These are phyloP conservation scores for Daldinia eschscholtzii DNA, from an alignment of 2,329 filamentous ascomycete species.

Conservation along the genomic window DNA sequence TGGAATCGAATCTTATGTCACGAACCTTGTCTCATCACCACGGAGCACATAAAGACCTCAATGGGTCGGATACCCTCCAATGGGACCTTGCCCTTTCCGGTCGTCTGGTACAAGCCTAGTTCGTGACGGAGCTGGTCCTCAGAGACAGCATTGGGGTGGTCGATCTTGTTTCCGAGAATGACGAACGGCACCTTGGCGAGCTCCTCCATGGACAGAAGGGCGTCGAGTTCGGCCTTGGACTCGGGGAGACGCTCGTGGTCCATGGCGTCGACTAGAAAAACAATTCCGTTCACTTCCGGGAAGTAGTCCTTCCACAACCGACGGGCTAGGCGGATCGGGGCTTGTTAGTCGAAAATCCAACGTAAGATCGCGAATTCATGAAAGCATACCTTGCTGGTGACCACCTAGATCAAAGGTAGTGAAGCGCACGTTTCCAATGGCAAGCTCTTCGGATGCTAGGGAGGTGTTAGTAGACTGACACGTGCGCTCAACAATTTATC, in stretches of 20 bases:
- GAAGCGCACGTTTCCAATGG: conserved; percentile 93
- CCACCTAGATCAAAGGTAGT: conserved; percentile 95
- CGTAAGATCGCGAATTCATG: background rate
- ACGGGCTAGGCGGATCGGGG: conserved; percentile 69
- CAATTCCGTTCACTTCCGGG: conserved; percentile 94
- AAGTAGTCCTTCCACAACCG: conserved; percentile 98
- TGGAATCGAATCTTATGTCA: conserved; percentile 37
- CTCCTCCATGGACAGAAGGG: conserved; percentile 96
- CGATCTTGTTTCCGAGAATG: conserved; percentile 98
- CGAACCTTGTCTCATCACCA: conserved; percentile 94
- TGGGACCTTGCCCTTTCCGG: conserved; percentile 93
- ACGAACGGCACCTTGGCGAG: conserved; percentile 95
- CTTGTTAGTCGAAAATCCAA: conserved; percentile 10
- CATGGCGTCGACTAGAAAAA: conserved; percentile 98
- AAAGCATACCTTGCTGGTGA: conserved; percentile 82
- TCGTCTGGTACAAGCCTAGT: conserved; percentile 94
- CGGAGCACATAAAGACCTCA: conserved; percentile 99
- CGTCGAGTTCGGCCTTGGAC: conserved; percentile 97
- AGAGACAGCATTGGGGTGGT: conserved; percentile 93
- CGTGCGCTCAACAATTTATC: conserved; percentile 36
- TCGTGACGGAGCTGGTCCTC: conserved; percentile 95
- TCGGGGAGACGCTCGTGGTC: conserved; percentile 95
- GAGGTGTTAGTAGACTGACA: conserved; percentile 45
- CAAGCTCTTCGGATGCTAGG: conserved; percentile 87
- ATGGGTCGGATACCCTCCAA: conserved; percentile 93